Conservation (phyloP, 2,329 filamentous ascomycete genomes). For the Ramularia endophylla region DNA sequence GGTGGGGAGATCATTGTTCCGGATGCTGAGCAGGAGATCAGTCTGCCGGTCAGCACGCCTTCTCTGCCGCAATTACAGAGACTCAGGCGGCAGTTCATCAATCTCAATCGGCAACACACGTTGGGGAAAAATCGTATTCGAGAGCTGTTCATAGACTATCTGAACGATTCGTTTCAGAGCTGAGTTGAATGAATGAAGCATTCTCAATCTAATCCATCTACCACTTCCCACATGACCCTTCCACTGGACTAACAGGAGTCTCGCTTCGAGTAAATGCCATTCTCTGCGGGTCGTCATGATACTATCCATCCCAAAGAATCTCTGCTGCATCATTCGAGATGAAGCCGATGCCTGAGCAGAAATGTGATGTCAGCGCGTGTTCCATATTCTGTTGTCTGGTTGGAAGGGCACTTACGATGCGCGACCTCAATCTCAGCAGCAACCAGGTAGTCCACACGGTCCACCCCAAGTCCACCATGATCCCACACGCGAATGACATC, state of each 20-base stretch:
- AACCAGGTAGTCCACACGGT: neutral
- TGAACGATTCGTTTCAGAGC: slow-evolving; percentile 35
- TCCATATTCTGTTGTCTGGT: too few species aligned
- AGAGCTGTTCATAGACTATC: slow-evolving; percentile 37
- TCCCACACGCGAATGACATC: neutral
- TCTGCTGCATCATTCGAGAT: too few species aligned
- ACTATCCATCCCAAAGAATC: too few species aligned
- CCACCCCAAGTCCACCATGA: neutral
- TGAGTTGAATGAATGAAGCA: too few species aligned
- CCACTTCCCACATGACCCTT: too few species aligned
- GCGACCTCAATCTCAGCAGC: neutral
- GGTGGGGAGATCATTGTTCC: slow-evolving; percentile 53
- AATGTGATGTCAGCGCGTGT: too few species aligned
- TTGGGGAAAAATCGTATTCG: slow-evolving; percentile 35
- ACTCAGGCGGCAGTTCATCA: slow-evolving; percentile 69
- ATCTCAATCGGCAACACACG: slow-evolving; percentile 62
- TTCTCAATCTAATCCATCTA: slow-evolving; percentile 2
- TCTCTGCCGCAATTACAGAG: slow-evolving; percentile 68
- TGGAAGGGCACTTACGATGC: neutral
- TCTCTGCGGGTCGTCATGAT: too few species aligned
- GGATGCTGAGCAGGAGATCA: slow-evolving; percentile 50
- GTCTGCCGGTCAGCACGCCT: slow-evolving; percentile 63
- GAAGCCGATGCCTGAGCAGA: too few species aligned
- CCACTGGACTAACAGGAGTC: too few species aligned
- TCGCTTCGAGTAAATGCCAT: too few species aligned